A percentile compares a stretch with the other conserved stretches of the same genome.
These are phyloP conservation scores for Pistacia integerrima DNA, from an alignment of 345 rosid genomes.

Conservation along the genomic window DNA sequence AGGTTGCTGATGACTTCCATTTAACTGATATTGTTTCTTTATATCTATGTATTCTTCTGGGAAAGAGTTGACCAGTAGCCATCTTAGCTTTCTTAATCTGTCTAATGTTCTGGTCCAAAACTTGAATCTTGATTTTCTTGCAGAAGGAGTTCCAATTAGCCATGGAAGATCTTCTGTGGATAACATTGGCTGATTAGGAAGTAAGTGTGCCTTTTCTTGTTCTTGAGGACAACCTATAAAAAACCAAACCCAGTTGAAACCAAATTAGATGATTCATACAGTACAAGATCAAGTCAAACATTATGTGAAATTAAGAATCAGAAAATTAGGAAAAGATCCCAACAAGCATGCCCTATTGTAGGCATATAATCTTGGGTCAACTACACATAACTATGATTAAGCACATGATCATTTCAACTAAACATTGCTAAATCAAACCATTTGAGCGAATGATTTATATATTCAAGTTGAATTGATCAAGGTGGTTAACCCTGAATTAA, in stretches of 20 bases:
- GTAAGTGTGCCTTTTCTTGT: conserved; percentile 23
- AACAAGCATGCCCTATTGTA: too few relatives aligned
- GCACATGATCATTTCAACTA: too few relatives aligned
- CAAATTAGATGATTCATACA: not conserved
- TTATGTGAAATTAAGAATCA: too few relatives aligned
- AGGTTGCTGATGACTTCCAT: conserved; percentile 17
- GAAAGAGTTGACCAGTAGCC: conserved; percentile 72
- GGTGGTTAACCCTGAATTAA: too few relatives aligned
- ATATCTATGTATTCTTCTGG: conserved; percentile 35
- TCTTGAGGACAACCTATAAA: conserved; percentile 44
- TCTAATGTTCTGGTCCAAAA: conserved; percentile 70
- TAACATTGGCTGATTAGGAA: conserved; percentile 45
- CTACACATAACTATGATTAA: too few relatives aligned
- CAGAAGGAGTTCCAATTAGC: conserved; percentile 65
- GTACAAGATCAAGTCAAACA: too few relatives aligned
- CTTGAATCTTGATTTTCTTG: conserved; percentile 61
- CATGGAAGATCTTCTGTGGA: conserved; percentile 72
- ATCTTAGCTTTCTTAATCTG: conserved; percentile 48
- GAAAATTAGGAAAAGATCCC: too few relatives aligned
- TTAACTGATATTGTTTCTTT: not conserved
- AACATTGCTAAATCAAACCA: too few relatives aligned
- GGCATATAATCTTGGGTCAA: too few relatives aligned
- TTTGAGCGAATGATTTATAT: too few relatives aligned
- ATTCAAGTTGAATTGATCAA: too few relatives aligned
- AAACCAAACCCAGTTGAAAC: not conserved